phyloP scores from a whole-genome alignment of 169 alveolate genomes.

The Cryptosporidium sp. region DNA sequence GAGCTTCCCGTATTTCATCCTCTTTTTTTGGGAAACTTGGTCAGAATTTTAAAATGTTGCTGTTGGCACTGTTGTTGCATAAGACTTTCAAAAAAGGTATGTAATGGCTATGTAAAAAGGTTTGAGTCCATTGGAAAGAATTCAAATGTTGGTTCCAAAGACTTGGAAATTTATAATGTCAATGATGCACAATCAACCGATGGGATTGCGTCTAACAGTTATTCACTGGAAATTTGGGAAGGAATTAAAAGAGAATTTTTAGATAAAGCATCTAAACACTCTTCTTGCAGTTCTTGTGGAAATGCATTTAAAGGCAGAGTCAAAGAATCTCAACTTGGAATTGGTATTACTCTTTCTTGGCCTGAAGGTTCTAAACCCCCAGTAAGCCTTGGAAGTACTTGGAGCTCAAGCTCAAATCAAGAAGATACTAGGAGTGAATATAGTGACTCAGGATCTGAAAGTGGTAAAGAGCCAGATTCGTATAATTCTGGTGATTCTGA shows the following conservation, averaged over 20 bases:
- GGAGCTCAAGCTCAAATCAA: constrained; percentile 22
- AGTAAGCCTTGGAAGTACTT: constrained; percentile 71
- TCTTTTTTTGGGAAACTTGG: constrained; percentile 87
- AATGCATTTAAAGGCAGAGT: constrained; percentile 47
- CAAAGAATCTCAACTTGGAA: constrained; percentile 68
- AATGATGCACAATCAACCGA: constrained; percentile 75
- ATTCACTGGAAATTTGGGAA: constrained; percentile 66
- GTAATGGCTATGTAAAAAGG: constrained; percentile 77
- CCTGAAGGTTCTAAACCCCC: constrained; percentile 68
- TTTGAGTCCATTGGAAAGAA: constrained; percentile 78
- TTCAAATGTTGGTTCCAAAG: constrained; percentile 78
- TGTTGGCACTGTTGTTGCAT: constrained; percentile 83
- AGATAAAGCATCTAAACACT: constrained; percentile 42
- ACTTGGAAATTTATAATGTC: constrained; percentile 46
- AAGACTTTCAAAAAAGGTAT: constrained; percentile 77
- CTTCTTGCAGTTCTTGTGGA: constrained; percentile 74
- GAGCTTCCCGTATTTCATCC: constrained; percentile 95
- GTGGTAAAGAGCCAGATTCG: not conserved
- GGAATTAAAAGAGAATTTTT: constrained; percentile 63
- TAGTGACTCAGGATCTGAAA: constrained; percentile 16
- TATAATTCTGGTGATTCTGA: constrained; percentile 7
- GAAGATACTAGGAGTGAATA: not conserved
- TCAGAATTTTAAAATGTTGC: constrained; percentile 89
- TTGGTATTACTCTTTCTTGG: constrained; percentile 74
- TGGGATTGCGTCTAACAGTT: constrained; percentile 77